phyloP scores from a whole-genome alignment of 495 filamentous ascomycete species.

The Terfezia boudieri region DNA sequence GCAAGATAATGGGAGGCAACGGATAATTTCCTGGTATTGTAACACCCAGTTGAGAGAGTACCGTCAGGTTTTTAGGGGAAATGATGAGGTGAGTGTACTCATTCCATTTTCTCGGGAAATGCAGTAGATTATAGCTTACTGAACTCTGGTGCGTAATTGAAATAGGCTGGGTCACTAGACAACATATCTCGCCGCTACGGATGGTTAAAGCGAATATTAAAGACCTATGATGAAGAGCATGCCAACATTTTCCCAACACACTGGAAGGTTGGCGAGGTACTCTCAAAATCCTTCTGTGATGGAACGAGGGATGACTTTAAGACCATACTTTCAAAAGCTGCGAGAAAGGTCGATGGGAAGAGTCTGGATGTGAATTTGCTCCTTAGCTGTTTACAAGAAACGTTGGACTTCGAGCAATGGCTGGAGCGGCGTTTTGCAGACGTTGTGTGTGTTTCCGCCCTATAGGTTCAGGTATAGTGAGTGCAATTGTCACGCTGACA shows the following conservation, averaged over 20 bases:
- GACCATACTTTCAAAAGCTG: conserved; percentile 67
- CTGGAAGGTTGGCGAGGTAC: conserved; percentile 76
- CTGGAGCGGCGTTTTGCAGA: conserved; percentile 64
- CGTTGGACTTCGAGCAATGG: conserved; percentile 86
- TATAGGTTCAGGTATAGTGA: background rate
- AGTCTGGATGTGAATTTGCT: conserved; percentile 80
- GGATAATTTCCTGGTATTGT: conserved; percentile 89
- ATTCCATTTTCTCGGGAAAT: too few species aligned
- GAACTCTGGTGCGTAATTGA: background rate
- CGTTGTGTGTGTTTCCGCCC: conserved; percentile 25
- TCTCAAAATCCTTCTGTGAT: conserved; percentile 88
- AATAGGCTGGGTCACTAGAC: conserved; percentile 63
- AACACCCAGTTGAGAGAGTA: conserved; percentile 95
- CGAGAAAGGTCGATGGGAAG: conserved; percentile 53
- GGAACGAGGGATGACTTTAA: conserved; percentile 90
- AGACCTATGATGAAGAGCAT: conserved; percentile 90
- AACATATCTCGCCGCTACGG: conserved; percentile 89
- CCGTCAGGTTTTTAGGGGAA: conserved; percentile 73
- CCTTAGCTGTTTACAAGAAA: conserved; percentile 84
- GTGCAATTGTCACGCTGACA: conserved; percentile 1
- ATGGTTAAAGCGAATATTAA: conserved; percentile 90
- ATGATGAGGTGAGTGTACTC: conserved; percentile 39
- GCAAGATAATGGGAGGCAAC: conserved; percentile 63
- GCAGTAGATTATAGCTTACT: too few species aligned
- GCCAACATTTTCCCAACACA: conserved; percentile 62